These are phyloP conservation scores for Yamadazyma jaroonii DNA, from an alignment of 1,139 yeast genomes.

Conservation along the genomic window DNA sequence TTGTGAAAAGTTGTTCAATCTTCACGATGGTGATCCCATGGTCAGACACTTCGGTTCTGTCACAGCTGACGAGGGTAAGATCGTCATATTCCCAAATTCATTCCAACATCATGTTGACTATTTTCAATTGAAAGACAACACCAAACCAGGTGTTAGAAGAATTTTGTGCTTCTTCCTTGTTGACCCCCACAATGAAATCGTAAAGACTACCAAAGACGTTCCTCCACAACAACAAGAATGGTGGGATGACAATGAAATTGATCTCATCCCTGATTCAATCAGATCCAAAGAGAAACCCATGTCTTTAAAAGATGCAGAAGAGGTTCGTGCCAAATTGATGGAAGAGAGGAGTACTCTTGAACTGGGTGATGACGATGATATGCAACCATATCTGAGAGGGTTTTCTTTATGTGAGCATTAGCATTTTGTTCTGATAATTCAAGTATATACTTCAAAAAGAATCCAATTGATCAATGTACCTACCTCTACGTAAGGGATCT, in stretches of 20 bases:
- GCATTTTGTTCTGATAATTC: slow-evolving; percentile 6
- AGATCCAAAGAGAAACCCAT: slow-evolving; percentile 17
- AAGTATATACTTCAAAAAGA: slow-evolving; percentile 10
- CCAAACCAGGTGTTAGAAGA: slow-evolving; percentile 38
- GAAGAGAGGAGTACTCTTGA: slow-evolving; percentile 23
- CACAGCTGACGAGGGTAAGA: slow-evolving; percentile 23
- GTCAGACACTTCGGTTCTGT: slow-evolving; percentile 22
- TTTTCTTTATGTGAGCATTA: slow-evolving; percentile 14
- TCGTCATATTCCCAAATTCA: slow-evolving; percentile 38
- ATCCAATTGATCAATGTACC: slow-evolving; percentile 48
- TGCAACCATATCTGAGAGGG: slow-evolving; percentile 9
- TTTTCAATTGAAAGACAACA: slow-evolving; percentile 32
- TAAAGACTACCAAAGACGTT: slow-evolving; percentile 29
- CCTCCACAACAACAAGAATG: slow-evolving; percentile 44
- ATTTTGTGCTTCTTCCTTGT: slow-evolving; percentile 40
- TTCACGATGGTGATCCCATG: slow-evolving; percentile 27
- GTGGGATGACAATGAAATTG: slow-evolving; percentile 24
- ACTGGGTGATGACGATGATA: slow-evolving; percentile 7
- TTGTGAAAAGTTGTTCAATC: slow-evolving; percentile 24
- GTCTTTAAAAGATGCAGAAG: slow-evolving; percentile 23
- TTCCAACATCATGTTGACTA: slow-evolving; percentile 41
- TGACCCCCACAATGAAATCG: slow-evolving; percentile 34
- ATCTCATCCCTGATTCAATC: background rate
- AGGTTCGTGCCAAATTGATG: slow-evolving; percentile 28
- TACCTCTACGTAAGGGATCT: slow-evolving; percentile 70